Base-by-base conservation (phyloP, 257 asterid genomes). In the Primulina tabacum region DNA sequence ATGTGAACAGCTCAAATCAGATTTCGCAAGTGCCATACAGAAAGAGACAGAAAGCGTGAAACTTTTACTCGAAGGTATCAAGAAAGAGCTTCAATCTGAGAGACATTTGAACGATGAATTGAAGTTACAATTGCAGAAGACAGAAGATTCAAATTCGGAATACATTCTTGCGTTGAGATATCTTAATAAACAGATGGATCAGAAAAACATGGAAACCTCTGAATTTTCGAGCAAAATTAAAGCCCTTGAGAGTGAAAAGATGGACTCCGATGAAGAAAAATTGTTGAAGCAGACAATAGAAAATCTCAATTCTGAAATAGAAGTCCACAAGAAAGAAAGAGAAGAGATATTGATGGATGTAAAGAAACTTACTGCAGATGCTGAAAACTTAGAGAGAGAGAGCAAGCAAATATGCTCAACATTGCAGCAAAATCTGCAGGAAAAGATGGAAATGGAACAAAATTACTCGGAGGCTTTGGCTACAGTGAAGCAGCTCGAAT, bases 101-200 rank as follows among this genome's bases (percentile, higher is more conserved):
- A 88, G 84, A 82, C 84, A 79, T 7, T 61, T 83, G 34, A 88
- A 81, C 73, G 83, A 82, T 47, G 90, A 81, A 71, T 63, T 87
- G 74, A 86, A 74, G 84, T 64, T 75, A 64, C 86, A 88, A 35
- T 73, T 90, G 67, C 97, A 92, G 83, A 84, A 88, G 79, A 75
- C 91, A 14, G 96, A 90, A 80, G 98, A 92, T 77, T 87, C 90
- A 12, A 88, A 90, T 82, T 88, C 96, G 43, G 98, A 92, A 79
- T 82, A 84, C 33, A 89, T 88, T 79, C 89, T 90, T 34, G 81
- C 90, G 53, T 71, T 90, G 78, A 82, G 90, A 74, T 97, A 90
- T 82, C 95, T 90, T 67, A 82, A 72, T 78, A 84, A 82, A 71
- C 82, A 76, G 77, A 71, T 88, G 83, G 89, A 87, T 59, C 86